Base-by-base conservation (phyloP, 1,284 basidiomycete genomes). In the Ustanciosporium gigantosporum region DNA sequence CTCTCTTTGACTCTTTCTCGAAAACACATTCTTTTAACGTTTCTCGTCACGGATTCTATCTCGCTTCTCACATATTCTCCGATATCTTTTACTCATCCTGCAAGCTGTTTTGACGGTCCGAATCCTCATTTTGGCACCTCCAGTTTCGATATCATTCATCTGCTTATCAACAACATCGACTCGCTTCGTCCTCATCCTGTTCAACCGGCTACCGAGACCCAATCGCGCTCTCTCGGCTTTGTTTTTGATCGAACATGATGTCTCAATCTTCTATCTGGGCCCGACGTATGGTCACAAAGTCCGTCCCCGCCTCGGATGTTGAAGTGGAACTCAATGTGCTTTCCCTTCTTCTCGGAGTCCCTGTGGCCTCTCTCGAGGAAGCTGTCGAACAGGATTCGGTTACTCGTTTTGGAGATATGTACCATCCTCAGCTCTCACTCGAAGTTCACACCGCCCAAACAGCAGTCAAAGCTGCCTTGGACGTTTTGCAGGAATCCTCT, bases 401-500 rank as follows among this genome's bases (percentile, higher is more conserved):
- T n/a, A n/a, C n/a, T 29, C n/a, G n/a, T n/a, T n/a, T n/a, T n/a
- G n/a, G n/a, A n/a, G 32, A 34, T 34, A 8, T 34, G 32, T 34
- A 34, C 25, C 25, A 45, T 31, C 20, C 31, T 15, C 15, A 9
- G 25, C 39, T 41, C 16, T 21, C 17, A n/a, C 22, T 56, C 15
- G 59, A 62, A 34, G 52, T 62, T 46, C 59, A 62, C 14, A 46
- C 59, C 1, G 59, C 59, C 9, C 59, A 62, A 25, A 57, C 49
- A 1, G 59, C 59, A 11, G 59, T 62, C 45, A 52, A 52, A 29
- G 48, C 52, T n/a, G 59, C 59, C 2, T 34, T 62, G 4, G 52
- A 62, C 14, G 59, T 62, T 13, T 25, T 62, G 2, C 46, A 51
- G 20, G 52, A n/a, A n/a, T n/a, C n/a, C n/a, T n/a, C n/a, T n/a